Evolutionary conservation across 352 stramenopile genomes (phyloP), one percentile per base, ranked within the genome.

Genomic region (Phytophthora vignae): DNA sequence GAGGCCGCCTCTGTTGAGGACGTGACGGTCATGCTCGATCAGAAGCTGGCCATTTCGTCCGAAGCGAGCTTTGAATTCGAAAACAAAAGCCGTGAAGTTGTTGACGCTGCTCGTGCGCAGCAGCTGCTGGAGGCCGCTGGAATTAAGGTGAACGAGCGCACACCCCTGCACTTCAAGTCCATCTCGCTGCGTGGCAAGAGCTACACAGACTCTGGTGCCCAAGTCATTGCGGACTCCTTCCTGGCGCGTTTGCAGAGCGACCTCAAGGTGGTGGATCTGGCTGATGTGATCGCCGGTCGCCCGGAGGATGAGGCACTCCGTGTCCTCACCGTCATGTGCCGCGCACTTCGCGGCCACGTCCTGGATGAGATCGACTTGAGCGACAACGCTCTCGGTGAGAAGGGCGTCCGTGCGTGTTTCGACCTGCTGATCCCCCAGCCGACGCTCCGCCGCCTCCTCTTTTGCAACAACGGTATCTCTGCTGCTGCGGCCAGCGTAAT

Each of bases 211-310:
- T 78, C 78, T 11, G 87, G 85, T 36, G 87, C 85, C 4, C 65
- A 80, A 3, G 79, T 90, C 12, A 77, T 94, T 14, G 84, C 83
- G 3, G 73, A 89, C 10, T 56, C 56, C 5, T 88, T 91, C 60
- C 73, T 94, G 22, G 56, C 69, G 9, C 82, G 82, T n/a, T 60
- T 94, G 14, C 44, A 61, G 25, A 65, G 68, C 2, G 55, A 64
- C 9, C 67, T 94, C 2, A 85, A 88, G 64, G 63, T 91, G 56
- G 90, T 90, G 7, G 94, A 98, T 68, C 68, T 98, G 40, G 90
- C 89, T 8, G 95, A 98, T 69, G 94, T 98, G 53, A 98, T 98
- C 54, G 94, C 95, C 4, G 90, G 90, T 0, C 90, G 93, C 21
- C 89, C 82, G 15, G 95, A 98, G 63, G 92, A 97, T 60, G 88